Evolutionary conservation across 805 yeast species (phyloP).

Genomic region (Candida pseudofarinosa): DNA sequence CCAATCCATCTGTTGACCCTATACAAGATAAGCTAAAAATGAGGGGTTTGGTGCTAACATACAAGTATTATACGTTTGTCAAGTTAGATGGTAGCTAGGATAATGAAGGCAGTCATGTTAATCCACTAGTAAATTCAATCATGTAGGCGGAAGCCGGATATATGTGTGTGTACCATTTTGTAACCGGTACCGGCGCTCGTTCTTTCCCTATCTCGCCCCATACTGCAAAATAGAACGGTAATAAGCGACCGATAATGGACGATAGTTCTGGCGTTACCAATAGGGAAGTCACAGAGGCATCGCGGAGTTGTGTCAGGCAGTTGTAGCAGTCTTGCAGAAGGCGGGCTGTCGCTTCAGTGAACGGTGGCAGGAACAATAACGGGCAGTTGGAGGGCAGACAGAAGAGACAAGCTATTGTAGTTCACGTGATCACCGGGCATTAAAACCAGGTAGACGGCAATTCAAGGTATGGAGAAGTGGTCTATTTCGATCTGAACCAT

Average conservation of each 20-base stretch:
- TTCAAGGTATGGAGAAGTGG: too few relatives aligned
- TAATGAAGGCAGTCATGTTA: background rate
- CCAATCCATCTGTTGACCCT: too few relatives aligned
- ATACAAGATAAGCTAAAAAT: too few relatives aligned
- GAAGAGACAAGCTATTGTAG: too few relatives aligned
- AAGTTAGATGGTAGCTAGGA: too few relatives aligned
- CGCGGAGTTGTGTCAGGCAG: background rate
- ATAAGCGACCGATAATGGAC: background rate
- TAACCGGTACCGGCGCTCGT: background rate
- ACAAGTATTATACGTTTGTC: too few relatives aligned
- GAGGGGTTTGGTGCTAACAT: too few relatives aligned
- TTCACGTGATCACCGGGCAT: too few relatives aligned
- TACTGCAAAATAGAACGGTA: background rate
- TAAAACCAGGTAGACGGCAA: too few relatives aligned
- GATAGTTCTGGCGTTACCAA: background rate
- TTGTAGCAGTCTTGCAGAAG: too few relatives aligned
- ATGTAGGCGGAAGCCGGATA: background rate
- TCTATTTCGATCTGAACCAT: slow-evolving; percentile 19
- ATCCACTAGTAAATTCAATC: background rate
- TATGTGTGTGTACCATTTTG: background rate
- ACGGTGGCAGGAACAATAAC: background rate
- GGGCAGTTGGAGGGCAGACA: background rate
- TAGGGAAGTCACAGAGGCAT: background rate
- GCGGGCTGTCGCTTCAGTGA: background rate
- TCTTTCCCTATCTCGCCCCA: background rate